Evolutionary conservation across 2,329 filamentous ascomycete species (phyloP), one percentile per base, ranked within the genome.

Genomic region (Lasiodiplodia hormozganensis): DNA sequence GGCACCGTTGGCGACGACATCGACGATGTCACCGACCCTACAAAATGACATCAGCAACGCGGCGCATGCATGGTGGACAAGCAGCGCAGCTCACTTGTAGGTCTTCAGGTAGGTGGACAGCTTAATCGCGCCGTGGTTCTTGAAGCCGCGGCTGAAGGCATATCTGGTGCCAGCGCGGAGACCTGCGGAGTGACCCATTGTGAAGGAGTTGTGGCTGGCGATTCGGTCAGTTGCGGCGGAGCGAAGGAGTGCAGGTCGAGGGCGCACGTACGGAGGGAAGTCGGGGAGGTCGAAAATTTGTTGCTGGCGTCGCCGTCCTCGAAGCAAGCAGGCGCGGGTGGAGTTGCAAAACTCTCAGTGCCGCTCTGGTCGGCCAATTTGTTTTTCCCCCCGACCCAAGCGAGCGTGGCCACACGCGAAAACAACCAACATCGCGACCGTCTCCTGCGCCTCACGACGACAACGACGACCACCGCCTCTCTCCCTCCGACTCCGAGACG

Each of bases 1-100:
- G 81, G 94, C 96, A 91, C 94, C 96, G 88, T 99, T 98, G 82
- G 92, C 92, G 86, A 97, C 96, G 84, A 99, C 93, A 83, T 99
- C 96, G 81, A 99, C 96, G 78, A 98, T 97, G 82, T 99, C 96
- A 84, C 96, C 96, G 81, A 99, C 96, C 84, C 90, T 93, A 78
- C 71, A 74, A 69, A 43, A 51, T 36, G 7, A 23, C 31, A 53
- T 53, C 40, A 65, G 51, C 64, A 68, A 62, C 23, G 66, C 21
- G 43, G 52, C n/a, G 23, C 49, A 54, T 23, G 52, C 49, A 28
- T n/a, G 31, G 34, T 28, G 34, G 28, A 18, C 25, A 31, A 23
- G 38, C 53, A n/a, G 67, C 70, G 69, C 71, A 70, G 78, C 87
- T 78, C 86, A 93, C 90, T 91, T 93, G 92, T 96, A 98, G 82